Percentiles rank a stretch among this genome's conserved stretches.
These are phyloP conservation scores for Marsdenia floribunda DNA, from an alignment of 257 asterid genomes.

Conservation along the genomic window DNA sequence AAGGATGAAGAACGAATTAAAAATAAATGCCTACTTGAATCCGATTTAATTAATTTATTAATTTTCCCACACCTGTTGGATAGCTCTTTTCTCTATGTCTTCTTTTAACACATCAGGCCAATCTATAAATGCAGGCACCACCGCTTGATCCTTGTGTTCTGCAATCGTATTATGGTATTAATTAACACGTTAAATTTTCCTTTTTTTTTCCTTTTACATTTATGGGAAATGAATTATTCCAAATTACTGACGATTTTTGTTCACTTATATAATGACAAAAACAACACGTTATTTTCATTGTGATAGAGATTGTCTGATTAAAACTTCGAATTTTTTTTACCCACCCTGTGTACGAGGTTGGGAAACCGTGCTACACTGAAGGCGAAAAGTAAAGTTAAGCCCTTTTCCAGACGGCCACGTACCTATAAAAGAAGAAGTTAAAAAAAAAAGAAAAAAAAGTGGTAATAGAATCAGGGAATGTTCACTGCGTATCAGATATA, in stretches of 20 bases:
- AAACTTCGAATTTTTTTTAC: neutral
- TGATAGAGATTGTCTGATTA: neutral
- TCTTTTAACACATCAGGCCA: slow-evolving; percentile 49
- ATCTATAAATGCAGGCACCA: slow-evolving; percentile 32
- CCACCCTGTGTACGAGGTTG: slow-evolving; percentile 45
- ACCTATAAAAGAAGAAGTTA: slow-evolving; percentile 21
- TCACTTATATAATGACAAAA: neutral
- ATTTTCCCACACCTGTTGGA: slow-evolving; percentile 23
- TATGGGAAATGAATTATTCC: neutral
- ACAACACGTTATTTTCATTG: neutral
- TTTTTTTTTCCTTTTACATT: neutral
- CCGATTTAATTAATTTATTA: too few relatives aligned
- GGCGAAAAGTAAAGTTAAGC: slow-evolving; percentile 14
- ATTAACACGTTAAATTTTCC: neutral
- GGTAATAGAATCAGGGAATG: neutral
- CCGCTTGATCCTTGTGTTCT: slow-evolving; percentile 15
- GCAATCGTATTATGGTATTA: slow-evolving; percentile 4
- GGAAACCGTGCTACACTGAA: slow-evolving; percentile 43
- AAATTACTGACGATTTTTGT: neutral
- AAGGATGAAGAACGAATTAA: too few relatives aligned
- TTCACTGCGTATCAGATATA: neutral
- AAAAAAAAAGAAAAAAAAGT: neutral
- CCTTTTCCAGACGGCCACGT: slow-evolving; percentile 18
- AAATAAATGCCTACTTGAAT: too few relatives aligned
- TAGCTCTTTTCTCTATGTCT: slow-evolving; percentile 33